Base-by-base conservation (phyloP, 2,329 filamentous ascomycete species). In the Verticillium alfalfae region DNA sequence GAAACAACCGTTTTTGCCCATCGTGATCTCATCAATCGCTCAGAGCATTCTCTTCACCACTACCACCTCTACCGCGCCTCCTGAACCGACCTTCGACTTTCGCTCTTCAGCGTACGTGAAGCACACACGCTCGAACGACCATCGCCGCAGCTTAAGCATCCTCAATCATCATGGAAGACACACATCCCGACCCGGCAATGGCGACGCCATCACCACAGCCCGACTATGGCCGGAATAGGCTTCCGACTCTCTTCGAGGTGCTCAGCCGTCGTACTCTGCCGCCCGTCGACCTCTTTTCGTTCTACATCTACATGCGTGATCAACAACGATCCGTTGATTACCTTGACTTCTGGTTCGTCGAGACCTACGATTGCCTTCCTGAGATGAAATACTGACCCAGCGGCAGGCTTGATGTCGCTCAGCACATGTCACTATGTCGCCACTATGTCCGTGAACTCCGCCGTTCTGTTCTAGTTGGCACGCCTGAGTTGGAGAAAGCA, bases 271-370 rank as follows among this genome's bases (percentile, higher is more conserved):
- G 93, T 66, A 99, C 95, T n/a, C 84, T 96, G 22, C 92, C 96
- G 57, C 95, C 95, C 0, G 94, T 99, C 62, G 96, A 99, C 72
- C 83, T 99, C 12, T 99, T 97, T 76, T 97, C 93, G 2, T 99
- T 99, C 80, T 99, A 99, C 78, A 99, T 99, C 70, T 99, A 97
- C 78, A 99, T 99, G 95, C 88, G 95, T 70, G 96, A 99, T 75
- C 93, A 97, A 77, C 95, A 99, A 76, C 88, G 93, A 74, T 97
- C 94, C 8, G 95, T 99, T 13, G 95, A 99, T 72, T 99, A 99
- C 71, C 81, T 99, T 52, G 95, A 99, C 74, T 99, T 99, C 77
- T 99, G 96, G 95, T 98, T 81, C 62, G 86, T 73, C 16, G 16
- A 54, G 37, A 56, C 12, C 36, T 3, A 9, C 22, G 26, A 65